Conservation (phyloP, 345 rosid species). For the Gossypium sturtianum region DNA sequence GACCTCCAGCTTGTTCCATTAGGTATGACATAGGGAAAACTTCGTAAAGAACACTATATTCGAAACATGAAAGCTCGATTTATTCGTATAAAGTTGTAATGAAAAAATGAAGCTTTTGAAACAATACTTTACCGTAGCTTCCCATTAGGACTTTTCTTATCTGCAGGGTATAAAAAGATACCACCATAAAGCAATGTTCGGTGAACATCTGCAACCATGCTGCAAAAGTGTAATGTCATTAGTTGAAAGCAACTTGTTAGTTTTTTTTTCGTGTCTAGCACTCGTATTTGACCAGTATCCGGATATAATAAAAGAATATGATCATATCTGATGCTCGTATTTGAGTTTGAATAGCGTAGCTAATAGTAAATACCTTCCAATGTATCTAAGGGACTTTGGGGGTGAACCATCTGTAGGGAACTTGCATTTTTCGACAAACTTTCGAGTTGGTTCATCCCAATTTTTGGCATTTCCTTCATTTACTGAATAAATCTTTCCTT, state of each 20-base stretch:
- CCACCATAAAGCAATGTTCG: conserved; percentile 78
- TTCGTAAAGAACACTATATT: conserved; percentile 54
- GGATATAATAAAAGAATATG: neutral
- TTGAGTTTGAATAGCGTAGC: neutral
- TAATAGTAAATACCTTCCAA: conserved; percentile 48
- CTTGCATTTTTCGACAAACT: conserved; percentile 62
- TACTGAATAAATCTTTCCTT: conserved; percentile 69
- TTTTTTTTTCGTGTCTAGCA: neutral
- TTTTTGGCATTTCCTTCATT: conserved; percentile 74
- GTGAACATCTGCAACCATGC: conserved; percentile 82
- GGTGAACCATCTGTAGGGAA: conserved; percentile 60
- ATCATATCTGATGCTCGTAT: neutral
- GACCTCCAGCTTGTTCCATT: conserved; percentile 82
- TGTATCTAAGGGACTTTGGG: conserved; percentile 58
- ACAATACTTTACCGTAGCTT: conserved; percentile 53
- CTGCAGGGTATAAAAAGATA: conserved; percentile 68
- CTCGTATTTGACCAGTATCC: neutral
- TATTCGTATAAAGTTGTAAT: neutral
- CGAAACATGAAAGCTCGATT: neutral
- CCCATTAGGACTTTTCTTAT: conserved; percentile 66
- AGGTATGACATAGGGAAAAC: conserved; percentile 77
- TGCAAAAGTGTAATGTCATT: conserved; percentile 15
- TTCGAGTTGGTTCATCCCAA: conserved; percentile 66
- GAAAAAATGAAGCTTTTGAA: neutral
- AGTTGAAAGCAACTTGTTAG: neutral